Base-by-base conservation (phyloP, 106 monocot genomes). In the Phalaenopsis equestris region DNA sequence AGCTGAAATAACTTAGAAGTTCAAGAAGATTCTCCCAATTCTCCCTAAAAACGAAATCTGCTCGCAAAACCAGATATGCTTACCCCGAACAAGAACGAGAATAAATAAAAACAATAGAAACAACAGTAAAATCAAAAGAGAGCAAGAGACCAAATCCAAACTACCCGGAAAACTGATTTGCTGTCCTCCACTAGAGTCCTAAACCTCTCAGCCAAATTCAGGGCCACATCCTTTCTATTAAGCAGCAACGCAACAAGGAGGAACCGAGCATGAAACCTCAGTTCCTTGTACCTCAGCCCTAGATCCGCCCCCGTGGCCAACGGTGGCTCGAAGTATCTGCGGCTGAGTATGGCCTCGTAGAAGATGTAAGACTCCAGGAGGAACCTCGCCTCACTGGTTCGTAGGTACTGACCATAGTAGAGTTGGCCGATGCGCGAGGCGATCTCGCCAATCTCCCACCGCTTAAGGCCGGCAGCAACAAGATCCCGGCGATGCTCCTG, bases 381-480 rank as follows among this genome's bases (percentile, higher is more conserved):
- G 45, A 93, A 98, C 83, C 94, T 81, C 65, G 79, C 85, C 87
- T 98, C 98, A 79, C 94, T 93, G 4, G 89, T 98, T 37, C 94
- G 79, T 68, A 86, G 82, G 92, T 98, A 98, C 89, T 92, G 94
- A 3, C 65, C 82, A 83, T 91, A 94, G 89, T 98, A 94, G 67
- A 98, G 85, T 86, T 98, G 98, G 47, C 94, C 98, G 91, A 98
- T 98, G 78, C 94, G 86, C 57, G 98, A 98, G 23, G 98, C 98
- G 58, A 94, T 87, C 85, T 94, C 94, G 23, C 94, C 98, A 81
- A 98, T 98, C 83, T 98, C 98, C 84, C 86, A 87, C 42, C 98
- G 87, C 15, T 81, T 79, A 56, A 98, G 85, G 37, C 98, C 98
- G n/a, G 84, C 52, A 3, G 76, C 84, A 76, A 98, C 76, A 65